Evolutionary conservation across 1,284 basidiomycete genomes (phyloP), one percentile per base, ranked within the genome.

Genomic region (Microbotryomycetes sp.): DNA sequence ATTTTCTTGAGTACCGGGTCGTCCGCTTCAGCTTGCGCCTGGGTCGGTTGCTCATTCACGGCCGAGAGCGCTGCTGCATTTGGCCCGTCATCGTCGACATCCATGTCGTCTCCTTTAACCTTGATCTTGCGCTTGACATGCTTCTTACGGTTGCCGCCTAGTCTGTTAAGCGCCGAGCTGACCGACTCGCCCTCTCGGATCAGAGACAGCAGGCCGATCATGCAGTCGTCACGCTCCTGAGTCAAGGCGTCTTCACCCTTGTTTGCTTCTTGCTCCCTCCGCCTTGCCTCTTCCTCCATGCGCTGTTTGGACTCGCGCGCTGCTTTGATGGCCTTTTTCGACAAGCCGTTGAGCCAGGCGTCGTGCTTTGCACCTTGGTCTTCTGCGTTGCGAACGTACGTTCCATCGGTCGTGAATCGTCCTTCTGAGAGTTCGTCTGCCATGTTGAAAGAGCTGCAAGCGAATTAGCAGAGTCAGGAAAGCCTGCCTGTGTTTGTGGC

Each of bases 351-450:
- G 80, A 99, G 88, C 96, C 96, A 99, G 29, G 82, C 82, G 76
- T 99, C 94, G 75, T 97, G 92, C 57, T 88, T 83, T 18, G 87
- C 91, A 73, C 92, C 87, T 5, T 88, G 88, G 76, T 98, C 93
- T 52, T 74, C 73, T 68, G 86, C 87, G 53, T 91, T 85, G 76
- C 75, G 54, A 18, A 61, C 63, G 62, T 69, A 65, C 26, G 67
- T 64, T 51, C 96, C 96, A 71, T 97, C 94, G 60, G 88, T 89
- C 11, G 91, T 87, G 78, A 99, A 97, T 71, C 91, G 89, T 31
- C 96, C 96, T 74, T 96, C 90, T 71, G 89, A 85, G 87, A 99
- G 93, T 81, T 99, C 96, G 68, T 89, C 87, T 68, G 92, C 88
- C 96, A 99, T 97, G 76, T 99, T 97, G 83, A 99, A 99, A 30